These are phyloP conservation scores for Peronosclerospora sorghi DNA, from an alignment of 352 stramenopile genomes.

Conservation along the genomic window DNA sequence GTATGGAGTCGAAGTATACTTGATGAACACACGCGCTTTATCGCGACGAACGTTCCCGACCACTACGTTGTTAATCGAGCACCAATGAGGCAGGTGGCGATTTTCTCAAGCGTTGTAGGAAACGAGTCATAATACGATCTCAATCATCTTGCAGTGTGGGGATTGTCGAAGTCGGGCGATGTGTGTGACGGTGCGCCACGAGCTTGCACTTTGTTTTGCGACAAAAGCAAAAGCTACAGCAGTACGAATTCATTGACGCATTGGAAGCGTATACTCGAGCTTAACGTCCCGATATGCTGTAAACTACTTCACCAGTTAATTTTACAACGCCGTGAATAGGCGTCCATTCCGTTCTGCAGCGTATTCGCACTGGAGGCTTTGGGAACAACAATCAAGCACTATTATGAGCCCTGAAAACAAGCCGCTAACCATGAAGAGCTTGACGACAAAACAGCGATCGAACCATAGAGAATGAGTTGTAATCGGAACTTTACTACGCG, in stretches of 20 bases:
- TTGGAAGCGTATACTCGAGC: slow-evolving; percentile 84
- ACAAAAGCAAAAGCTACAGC: slow-evolving; percentile 87
- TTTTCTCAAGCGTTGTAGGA: too few relatives aligned
- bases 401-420: slow-evolving; percentile 12
- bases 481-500: slow-evolving; percentile 89
- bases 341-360: slow-evolving; percentile 82
- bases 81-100: too few relatives aligned
- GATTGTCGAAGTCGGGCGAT: slow-evolving; percentile 87
- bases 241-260: slow-evolving; percentile 87
- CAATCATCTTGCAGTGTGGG: slow-evolving; percentile 86
- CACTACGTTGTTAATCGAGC: too few relatives aligned
- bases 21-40: too few relatives aligned
- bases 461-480: slow-evolving; percentile 52
- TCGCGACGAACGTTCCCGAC: too few relatives aligned
- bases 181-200: slow-evolving; percentile 82
- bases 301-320: slow-evolving; percentile 84
- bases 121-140: slow-evolving; percentile 85
- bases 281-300: slow-evolving; percentile 63
- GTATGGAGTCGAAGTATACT: too few relatives aligned
- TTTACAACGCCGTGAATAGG: slow-evolving; percentile 80
- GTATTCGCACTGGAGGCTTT: slow-evolving; percentile 90
- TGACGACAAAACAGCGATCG: slow-evolving; percentile 17
- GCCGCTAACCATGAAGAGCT: slow-evolving; percentile 7
- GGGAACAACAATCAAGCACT: slow-evolving; percentile 63
- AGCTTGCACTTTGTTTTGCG: slow-evolving; percentile 88